A percentile compares a stretch with the other conserved stretches of the same genome.
Evolutionary conservation across 2,329 filamentous ascomycete genomes (phyloP).

Genomic region (Alternaria sp.): DNA sequence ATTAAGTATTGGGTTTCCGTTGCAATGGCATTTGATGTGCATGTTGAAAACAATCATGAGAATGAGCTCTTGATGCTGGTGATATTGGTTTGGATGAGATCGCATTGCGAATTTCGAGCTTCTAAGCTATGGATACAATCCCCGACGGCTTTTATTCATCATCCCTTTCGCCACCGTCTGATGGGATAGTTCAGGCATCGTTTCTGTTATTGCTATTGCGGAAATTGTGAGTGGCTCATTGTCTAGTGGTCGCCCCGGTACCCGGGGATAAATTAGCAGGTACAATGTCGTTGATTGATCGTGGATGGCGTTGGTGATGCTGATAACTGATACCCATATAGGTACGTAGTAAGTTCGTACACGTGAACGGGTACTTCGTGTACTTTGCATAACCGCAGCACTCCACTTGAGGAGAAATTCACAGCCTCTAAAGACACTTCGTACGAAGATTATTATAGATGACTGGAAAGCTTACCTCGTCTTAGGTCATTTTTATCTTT

Average conservation of each 20-base stretch:
- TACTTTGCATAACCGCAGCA: neutral
- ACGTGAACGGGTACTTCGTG: neutral
- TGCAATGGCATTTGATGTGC: neutral
- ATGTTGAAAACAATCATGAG: neutral
- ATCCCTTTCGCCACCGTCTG: neutral
- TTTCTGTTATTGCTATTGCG: neutral
- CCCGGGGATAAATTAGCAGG: neutral
- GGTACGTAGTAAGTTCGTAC: neutral
- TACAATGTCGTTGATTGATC: neutral
- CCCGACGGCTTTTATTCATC: neutral
- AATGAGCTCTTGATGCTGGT: neutral
- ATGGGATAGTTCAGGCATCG: neutral
- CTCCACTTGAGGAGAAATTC: no score
- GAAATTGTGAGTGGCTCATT: neutral
- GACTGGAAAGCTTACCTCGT: no score
- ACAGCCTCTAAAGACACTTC: no score
- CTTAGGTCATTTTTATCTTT: no score
- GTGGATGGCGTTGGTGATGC: neutral
- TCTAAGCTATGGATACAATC: neutral
- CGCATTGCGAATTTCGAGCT: neutral
- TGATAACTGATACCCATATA: neutral
- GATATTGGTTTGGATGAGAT: neutral
- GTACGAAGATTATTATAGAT: no score
- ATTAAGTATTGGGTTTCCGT: neutral
- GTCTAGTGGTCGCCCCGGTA: neutral